A percentile compares a stretch with the other conserved stretches of the same genome.
phyloP scores from a whole-genome alignment of 345 rosid species.

The Syzygium oleosum region DNA sequence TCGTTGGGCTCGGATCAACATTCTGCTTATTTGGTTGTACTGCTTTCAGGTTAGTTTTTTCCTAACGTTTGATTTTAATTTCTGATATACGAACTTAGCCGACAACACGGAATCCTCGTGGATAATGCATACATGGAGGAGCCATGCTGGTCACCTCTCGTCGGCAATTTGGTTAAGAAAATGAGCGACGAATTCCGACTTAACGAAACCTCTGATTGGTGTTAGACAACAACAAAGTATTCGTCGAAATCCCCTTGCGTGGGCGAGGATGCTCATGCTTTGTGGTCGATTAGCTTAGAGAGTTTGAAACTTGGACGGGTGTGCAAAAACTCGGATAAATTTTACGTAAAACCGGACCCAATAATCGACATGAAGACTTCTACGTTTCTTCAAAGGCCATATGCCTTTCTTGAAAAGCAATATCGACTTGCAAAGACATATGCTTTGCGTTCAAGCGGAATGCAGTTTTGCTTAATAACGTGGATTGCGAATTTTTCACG shows the following conservation, averaged over 20 bases:
- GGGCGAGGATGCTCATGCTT: neutral
- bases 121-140: neutral
- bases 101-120: neutral
- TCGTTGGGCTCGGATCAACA: too few relatives aligned
- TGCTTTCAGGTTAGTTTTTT: too few relatives aligned
- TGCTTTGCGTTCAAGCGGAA: neutral
- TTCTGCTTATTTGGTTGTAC: too few relatives aligned
- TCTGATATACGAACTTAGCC: too few relatives aligned
- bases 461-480: neutral
- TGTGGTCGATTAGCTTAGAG: neutral
- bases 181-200: neutral
- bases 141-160: neutral
- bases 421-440: neutral
- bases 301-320: neutral
- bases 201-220: neutral
- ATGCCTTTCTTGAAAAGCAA: neutral
- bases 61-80: too few relatives aligned
- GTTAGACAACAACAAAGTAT: neutral
- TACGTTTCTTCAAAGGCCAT: neutral
- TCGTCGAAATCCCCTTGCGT: neutral
- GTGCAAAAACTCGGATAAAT: neutral
- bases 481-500: neutral
- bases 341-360: neutral
- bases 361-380: neutral
- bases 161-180: neutral